Evolutionary conservation across 2,329 filamentous ascomycete species (phyloP), one percentile per base, ranked within the genome.

Genomic region (Fusarium torulosum): DNA sequence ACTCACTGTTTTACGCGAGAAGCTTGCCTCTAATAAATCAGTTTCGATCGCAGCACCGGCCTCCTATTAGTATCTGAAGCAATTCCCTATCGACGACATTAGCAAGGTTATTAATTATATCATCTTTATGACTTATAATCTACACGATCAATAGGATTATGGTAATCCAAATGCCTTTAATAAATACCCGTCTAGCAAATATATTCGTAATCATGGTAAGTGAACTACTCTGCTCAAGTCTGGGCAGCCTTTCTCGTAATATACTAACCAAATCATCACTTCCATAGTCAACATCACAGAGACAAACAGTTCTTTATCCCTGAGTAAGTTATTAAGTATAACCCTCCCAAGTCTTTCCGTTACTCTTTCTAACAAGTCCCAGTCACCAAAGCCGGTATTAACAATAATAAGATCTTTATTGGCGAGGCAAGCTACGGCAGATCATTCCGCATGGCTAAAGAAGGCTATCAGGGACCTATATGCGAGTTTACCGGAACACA

Each of bases 21-120:
- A 47, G 15, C 13, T 47, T 6, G 31, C 7, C 20, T 37, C 29
- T 4, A 7, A 27, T 2, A 76, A 72, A 51, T 55, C 67, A 1
- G 17, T 78, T 2, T 76, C 73, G 0, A 72, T 79, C 42, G 74
- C 75, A 3, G 74, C 75, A 0, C 75, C 76, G 0, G 71, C 76
- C 0, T 79, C 75, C 0, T 79, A 74, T 45, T 80, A 76, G 78
- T 79, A 78, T 31, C 72, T 80, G 4, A 73, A 72, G 42, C 33
- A 35, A 0, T 79, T 76, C 14, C 77, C 74, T 0, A 74, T 80
- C 14, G 56, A 69, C 7, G 33, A 60, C 1, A 77, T 79, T 10
- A 42, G 61, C 0, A 19, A 63, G 2, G 37, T 72, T 4, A 37
- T 79, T 7, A 74, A 79, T 47, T 79, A 80, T 42, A 74, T 79